These are phyloP conservation scores for Lipomyces starkeyi DNA, from an alignment of 805 yeast genomes.

Conservation along the genomic window DNA sequence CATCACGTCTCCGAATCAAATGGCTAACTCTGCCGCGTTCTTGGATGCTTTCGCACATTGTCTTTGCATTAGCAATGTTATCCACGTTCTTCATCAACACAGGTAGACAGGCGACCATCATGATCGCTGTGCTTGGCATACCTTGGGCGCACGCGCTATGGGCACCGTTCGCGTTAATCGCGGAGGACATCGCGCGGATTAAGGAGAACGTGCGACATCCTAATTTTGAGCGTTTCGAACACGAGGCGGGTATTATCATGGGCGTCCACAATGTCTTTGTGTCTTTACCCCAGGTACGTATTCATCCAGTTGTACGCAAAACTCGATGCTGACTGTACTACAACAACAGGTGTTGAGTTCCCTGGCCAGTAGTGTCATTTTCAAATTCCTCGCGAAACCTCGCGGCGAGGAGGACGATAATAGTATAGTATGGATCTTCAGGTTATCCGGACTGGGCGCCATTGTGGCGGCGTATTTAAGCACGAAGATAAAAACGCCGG, in stretches of 20 bases:
- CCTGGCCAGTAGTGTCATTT: conserved; percentile 54
- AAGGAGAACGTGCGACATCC: conserved; percentile 50
- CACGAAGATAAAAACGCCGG: conserved; percentile 52
- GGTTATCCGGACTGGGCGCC: conserved; percentile 60
- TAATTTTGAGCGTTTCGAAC: conserved; percentile 47
- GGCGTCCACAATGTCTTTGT: conserved; percentile 66
- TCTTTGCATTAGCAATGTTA: conserved; percentile 57
- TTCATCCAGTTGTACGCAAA: not conserved
- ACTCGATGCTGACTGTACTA: not conserved
- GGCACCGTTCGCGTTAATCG: conserved; percentile 69
- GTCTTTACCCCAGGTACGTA: conserved; percentile 59
- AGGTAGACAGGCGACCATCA: conserved; percentile 53
- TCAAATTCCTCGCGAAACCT: conserved; percentile 48
- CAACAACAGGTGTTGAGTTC: conserved; percentile 49
- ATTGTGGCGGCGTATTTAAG: conserved; percentile 55
- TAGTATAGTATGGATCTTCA: conserved; percentile 62
- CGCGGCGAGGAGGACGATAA: conserved; percentile 46
- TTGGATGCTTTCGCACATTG: conserved; percentile 59
- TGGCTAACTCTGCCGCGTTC: conserved; percentile 41
- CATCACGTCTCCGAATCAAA: conserved; percentile 25
- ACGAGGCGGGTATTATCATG: conserved; percentile 61
- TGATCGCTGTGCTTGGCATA: conserved; percentile 61
- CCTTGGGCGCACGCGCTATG: conserved; percentile 72
- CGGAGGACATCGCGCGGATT: conserved; percentile 61
- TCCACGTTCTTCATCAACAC: conserved; percentile 54